Base-by-base conservation (phyloP, 345 rosid genomes). In the Trapa bicornis region DNA sequence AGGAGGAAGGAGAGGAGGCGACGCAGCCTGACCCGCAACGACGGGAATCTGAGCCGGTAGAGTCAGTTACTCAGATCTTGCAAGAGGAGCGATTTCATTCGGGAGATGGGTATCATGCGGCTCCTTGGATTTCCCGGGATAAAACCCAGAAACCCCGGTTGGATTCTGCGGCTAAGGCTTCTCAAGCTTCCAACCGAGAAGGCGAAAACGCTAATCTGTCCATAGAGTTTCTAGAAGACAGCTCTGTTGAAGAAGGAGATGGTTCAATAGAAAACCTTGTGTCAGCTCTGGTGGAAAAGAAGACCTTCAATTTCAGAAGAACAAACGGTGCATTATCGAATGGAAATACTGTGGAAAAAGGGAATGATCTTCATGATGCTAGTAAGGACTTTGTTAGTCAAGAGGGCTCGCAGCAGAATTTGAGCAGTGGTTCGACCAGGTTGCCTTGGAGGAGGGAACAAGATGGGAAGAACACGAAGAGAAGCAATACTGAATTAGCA, bases 101-200 rank as follows among this genome's bases (percentile, higher is more conserved):
- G 10, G 65, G 72, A 22, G 74, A 35, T 74, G 65, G 45, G 36
- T 65, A 64, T 47, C 70, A 13, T 68, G 48, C 75, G 71, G 76
- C 95, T 77, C 92, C 98, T 68, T 87, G 96, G 98, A 77, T 74
- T 71, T 85, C 81, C 68, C 85, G 88, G 66, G 68, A 67, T 47
- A 64, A 68, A 71, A 65, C 33, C 37, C 65, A 58, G 65, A 71
- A 61, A 38, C 57, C 57, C 72, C 70, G 63, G 64, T 73, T 74
- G 37, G 68, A 69, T 78, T 78, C 67, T 67, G 63, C 4, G 14
- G 71, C 65, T 67, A 39, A 72, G 62, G 65, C n/a, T 42, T 60
- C 47, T 42, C 33, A 58, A n/a, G 58, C 41, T 61, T 32, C 54
- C 47, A 12, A 58, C 41, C 47, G 43, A 33, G 75, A 61, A 37